Base-by-base conservation (phyloP, 1,139 yeast genomes). In the Saccharomyces pastorianus region DNA sequence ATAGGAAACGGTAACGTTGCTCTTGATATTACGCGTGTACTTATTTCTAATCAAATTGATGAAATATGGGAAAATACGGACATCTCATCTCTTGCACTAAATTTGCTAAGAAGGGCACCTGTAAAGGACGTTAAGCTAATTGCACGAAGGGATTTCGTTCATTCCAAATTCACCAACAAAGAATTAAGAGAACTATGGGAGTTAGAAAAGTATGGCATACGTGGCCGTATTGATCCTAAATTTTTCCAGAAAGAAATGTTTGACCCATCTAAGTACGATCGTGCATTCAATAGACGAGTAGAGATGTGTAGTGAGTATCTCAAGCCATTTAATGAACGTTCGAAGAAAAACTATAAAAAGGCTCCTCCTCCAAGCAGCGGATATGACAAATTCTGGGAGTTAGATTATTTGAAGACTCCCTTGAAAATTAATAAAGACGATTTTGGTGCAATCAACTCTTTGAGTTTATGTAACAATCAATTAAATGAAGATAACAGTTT, bases 1-100 rank as follows among this genome's bases (percentile, higher is more conserved):
- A 79, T 93, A n/a, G 99, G 99, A 3, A 91, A 91, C 68, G 99
- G 99, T 47, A 93, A 93, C 66, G 99, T 93, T n/a, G 96, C 99
- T 0, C 72, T 93, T 56, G 99, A 93, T 68, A 83, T 93, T 7
- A 91, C 96, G 1, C 74, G 99, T 53, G 76, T 93, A 2, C 73
- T 93, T 42, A 71, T 91, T 55, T 82, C 84, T 11, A 81, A 83
- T 29, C 76, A 77, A 2, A 69, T 76, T 0, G 71, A 72, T 4
- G 80, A 83, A 57, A 52, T 64, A 2, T 84, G 89, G 88, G 60
- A 73, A 7, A 63, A 73, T 0, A 93, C 97, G 0, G 99, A 93
- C 71, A 86, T 93, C 28, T 74, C 88, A 0, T 70, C 73, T 1
- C 72, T 74, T 41, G 96, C 97, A 0, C 71, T 85, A 26, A 74